A percentile compares a stretch with the other conserved stretches of the same genome.
Evolutionary conservation across 164 flowering plant genomes (phyloP).

Genomic region (Dillenia turbinata): DNA sequence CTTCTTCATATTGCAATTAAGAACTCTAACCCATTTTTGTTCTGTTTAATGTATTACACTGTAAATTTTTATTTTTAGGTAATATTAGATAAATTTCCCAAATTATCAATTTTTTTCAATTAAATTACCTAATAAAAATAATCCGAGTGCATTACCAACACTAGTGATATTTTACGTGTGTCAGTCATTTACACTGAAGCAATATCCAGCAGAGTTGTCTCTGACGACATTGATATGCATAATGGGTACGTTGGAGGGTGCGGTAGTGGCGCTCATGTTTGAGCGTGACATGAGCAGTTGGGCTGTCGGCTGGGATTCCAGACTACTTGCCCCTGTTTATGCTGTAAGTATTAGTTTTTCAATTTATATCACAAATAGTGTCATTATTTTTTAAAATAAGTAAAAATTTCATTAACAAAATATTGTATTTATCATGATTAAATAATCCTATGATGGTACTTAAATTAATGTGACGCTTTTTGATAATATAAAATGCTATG

Average conservation of each 20-base stretch:
- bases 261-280: conserved; percentile 51
- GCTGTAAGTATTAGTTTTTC: conserved; percentile 38
- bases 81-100: no score
- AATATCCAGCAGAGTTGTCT: conserved; percentile 84
- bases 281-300: conserved; percentile 57
- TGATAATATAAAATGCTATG: no score
- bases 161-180: neutral
- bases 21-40: neutral
- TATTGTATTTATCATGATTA: no score
- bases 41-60: no score
- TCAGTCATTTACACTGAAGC: conserved; percentile 66
- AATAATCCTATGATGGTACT: no score
- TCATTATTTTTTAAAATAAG: neutral
- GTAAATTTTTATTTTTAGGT: no score
- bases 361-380: no score
- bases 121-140: no score
- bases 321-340: conserved; percentile 74
- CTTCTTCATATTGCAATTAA: conserved; percentile 80
- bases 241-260: conserved; percentile 60
- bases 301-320: conserved; percentile 75
- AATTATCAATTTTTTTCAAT: neutral
- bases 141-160: neutral
- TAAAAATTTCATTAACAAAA: no score
- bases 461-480: no score
- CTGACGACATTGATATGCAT: conserved; percentile 64